Base-by-base conservation (phyloP, 108 stramenopile genomes). In the Stephanodiscus minutulus region DNA sequence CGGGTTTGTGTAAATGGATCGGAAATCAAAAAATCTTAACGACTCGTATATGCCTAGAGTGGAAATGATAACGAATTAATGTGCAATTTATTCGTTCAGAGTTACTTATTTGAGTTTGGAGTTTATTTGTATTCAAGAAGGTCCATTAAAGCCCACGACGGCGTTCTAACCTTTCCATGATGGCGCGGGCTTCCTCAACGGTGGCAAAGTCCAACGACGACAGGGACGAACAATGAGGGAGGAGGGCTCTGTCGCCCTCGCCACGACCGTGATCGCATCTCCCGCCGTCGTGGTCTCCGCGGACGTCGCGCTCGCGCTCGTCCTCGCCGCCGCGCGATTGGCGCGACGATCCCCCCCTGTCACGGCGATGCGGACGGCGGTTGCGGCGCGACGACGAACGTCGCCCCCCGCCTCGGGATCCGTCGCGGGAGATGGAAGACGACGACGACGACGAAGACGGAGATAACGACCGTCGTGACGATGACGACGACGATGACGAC, bases 161-260 rank as follows among this genome's bases (percentile, higher is more conserved):
- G 9, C 70, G 70, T 28, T 81, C 80, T 9, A 81, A 39, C 27
- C 62, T 28, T 28, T 68, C 74, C 50, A 76, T 72, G 7, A 76
- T 63, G 29, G 68, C 73, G 33, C 61, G 59, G 4, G 80, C 83
- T 27, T 84, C 83, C 28, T 81, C 79, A 33, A 77, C 66, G 53
- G 31, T 76, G 18, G 49, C 48, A 58, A 81, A 81, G 8, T 58
- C 64, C n/a, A 61, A 52, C 18, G 66, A 56, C 29, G 24, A 4
- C 6, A 20, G 20, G n/a, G n/a, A n/a, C n/a, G 47, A 6, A 48
- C 5, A 5, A 33, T 33, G 31, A 33, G 2, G 31, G 18, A 15
- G 47, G 18, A 6, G 2, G 7, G 47, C 2, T 6, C 47, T 6
- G 37, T 58, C 33, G 8, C 41, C 55, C 8, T 53, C 29, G 15